Evolutionary conservation across 345 rosid genomes (phyloP).

Genomic region (Carallia pectinifolia): DNA sequence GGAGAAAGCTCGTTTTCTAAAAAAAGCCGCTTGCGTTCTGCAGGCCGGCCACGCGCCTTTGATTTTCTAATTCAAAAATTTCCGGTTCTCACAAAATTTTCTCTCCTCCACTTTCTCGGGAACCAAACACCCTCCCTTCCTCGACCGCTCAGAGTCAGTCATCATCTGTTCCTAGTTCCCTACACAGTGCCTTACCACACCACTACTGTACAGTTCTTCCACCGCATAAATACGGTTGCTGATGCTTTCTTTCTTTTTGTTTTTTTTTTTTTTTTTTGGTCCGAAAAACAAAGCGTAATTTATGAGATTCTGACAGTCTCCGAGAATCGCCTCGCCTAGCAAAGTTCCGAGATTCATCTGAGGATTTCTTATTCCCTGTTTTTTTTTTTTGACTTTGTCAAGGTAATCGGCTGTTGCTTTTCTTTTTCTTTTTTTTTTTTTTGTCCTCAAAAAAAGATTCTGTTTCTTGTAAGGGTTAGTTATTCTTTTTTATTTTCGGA

Average conservation of each 20-base stretch:
- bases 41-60: conserved; percentile 33
- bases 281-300: background rate
- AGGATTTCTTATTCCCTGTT: conserved; percentile 6
- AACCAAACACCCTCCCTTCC: conserved; percentile 33
- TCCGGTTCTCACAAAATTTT: conserved; percentile 14
- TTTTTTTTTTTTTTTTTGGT: conserved; percentile 13
- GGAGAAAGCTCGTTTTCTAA: background rate
- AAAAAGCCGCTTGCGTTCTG: conserved; percentile 34
- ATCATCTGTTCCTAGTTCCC: background rate
- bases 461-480: background rate
- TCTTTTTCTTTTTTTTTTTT: background rate
- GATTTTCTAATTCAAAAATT: conserved; percentile 24
- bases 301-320: background rate
- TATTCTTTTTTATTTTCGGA: background rate
- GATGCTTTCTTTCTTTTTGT: conserved; percentile 1
- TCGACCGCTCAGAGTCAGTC: background rate
- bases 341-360: conserved; percentile 18
- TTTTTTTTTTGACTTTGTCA: conserved; percentile 14
- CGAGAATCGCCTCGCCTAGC: background rate
- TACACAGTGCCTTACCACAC: conserved; percentile 11
- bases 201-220: background rate
- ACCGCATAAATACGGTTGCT: background rate
- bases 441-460: background rate
- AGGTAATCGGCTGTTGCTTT: conserved; percentile 18
- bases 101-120: conserved; percentile 29